phyloP scores from a whole-genome alignment of 176 grass and related monocot species.

The Avena eriantha region DNA sequence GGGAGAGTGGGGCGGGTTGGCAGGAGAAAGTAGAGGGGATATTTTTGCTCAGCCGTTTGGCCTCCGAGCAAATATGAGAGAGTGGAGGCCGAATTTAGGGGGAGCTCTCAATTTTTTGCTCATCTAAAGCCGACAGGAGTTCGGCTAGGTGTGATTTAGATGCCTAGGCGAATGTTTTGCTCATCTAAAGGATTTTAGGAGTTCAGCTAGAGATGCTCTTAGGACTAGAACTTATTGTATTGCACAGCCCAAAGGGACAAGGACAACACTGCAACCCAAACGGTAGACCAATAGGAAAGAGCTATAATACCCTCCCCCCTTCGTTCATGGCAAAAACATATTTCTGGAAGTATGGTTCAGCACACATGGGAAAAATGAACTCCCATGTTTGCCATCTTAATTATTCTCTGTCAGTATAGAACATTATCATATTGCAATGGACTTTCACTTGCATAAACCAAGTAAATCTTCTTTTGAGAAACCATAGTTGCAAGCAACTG shows the following conservation, averaged over 20 bases:
- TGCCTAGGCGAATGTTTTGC: too few relatives aligned
- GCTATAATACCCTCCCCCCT: neutral
- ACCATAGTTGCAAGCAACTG: slow-evolving; percentile 9
- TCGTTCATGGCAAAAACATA: neutral
- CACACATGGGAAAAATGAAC: slow-evolving; percentile 17
- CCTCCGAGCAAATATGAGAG: too few relatives aligned
- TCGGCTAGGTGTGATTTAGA: too few relatives aligned
- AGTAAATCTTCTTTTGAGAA: slow-evolving; percentile 16
- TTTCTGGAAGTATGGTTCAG: slow-evolving; percentile 13
- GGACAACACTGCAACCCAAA: neutral
- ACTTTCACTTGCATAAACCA: slow-evolving; percentile 16
- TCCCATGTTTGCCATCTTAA: slow-evolving; percentile 5
- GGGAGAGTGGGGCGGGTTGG: too few relatives aligned
- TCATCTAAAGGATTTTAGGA: too few relatives aligned
- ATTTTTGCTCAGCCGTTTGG: too few relatives aligned
- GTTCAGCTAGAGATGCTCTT: neutral
- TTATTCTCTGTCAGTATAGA: slow-evolving; percentile 21
- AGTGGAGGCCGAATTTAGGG: too few relatives aligned
- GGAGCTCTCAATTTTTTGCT: too few relatives aligned
- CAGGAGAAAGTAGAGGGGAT: too few relatives aligned
- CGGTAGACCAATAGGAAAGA: neutral
- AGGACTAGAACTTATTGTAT: neutral
- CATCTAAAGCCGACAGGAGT: too few relatives aligned
- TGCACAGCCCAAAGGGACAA: neutral
- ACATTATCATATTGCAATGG: slow-evolving; percentile 8